Conservation (phyloP, 2,329 filamentous ascomycete genomes). For the Fusarium sp. region DNA sequence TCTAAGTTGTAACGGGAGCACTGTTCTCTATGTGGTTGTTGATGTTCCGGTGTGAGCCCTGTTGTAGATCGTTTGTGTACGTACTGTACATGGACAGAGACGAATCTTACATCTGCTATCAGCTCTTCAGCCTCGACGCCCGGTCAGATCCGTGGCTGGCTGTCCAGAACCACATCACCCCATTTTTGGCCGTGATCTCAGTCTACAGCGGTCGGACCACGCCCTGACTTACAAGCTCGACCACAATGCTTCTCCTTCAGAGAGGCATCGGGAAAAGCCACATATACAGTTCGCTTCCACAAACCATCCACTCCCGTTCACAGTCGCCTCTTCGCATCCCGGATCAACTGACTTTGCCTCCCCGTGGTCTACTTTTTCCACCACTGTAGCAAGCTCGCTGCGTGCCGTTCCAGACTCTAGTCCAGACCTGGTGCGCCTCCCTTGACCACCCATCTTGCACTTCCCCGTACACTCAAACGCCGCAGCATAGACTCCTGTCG, state of each 20-base stretch:
- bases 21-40: not conserved
- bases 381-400: not conserved
- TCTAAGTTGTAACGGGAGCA: not conserved
- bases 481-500: not conserved
- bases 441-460: not conserved
- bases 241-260: not conserved
- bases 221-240: conserved; percentile 1
- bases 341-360: not conserved
- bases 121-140: conserved; percentile 19
- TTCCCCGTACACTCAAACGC: conserved; percentile 32
- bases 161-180: conserved; percentile 14
- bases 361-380: not conserved
- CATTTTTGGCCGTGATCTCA: not conserved
- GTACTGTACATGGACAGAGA: not conserved
- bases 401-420: conserved; percentile 23
- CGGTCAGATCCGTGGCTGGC: conserved; percentile 22
- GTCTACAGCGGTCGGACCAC: not conserved
- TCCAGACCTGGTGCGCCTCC: not conserved
- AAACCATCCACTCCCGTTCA: conserved; percentile 8
- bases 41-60: conserved; percentile 1
- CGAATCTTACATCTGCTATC: not conserved
- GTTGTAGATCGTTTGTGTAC: conserved; percentile 1
- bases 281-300: conserved; percentile 1
- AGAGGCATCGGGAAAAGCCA: conserved; percentile 4
- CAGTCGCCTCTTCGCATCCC: conserved; percentile 5